phyloP scores from a whole-genome alignment of 768 basidiomycete species.

The Mycena pura region DNA sequence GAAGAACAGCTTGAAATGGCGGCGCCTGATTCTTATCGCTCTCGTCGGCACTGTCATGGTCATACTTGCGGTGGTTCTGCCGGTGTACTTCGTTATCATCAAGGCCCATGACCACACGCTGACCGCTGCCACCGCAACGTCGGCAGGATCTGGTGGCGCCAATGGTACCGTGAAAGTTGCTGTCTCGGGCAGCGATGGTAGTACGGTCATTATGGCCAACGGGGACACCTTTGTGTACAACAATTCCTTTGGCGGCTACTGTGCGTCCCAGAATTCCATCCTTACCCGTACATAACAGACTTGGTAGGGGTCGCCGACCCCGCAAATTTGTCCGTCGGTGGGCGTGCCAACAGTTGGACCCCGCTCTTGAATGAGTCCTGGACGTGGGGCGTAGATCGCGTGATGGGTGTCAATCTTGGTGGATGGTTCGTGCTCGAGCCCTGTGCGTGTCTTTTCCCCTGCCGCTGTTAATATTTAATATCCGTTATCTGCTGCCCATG shows the following conservation, averaged over 20 bases:
- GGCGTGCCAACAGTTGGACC: slow-evolving; percentile 63
- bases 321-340: slow-evolving; percentile 60
- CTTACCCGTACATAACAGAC: too few species aligned
- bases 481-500: too few species aligned
- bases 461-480: too few species aligned
- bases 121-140: not conserved
- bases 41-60: not conserved
- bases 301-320: slow-evolving; percentile 54
- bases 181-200: slow-evolving; percentile 6
- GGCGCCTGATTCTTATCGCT: not conserved
- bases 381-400: slow-evolving; percentile 55
- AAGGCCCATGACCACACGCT: not conserved
- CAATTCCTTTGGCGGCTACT: slow-evolving; percentile 14
- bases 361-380: slow-evolving; percentile 64
- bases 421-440: slow-evolving; percentile 74
- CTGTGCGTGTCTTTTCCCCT: slow-evolving; percentile 27
- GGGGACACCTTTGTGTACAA: slow-evolving; percentile 3
- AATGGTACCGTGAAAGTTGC: not conserved
- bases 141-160: not conserved
- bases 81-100: not conserved
- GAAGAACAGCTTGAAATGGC: too few species aligned
- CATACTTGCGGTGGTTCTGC: not conserved
- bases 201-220: not conserved
- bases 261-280: not conserved
- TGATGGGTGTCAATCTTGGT: slow-evolving; percentile 59